A percentile compares a stretch with the other conserved stretches of the same genome.
These are phyloP conservation scores for Beauveria asiatica DNA, from an alignment of 2,329 filamentous ascomycete species.

Conservation along the genomic window DNA sequence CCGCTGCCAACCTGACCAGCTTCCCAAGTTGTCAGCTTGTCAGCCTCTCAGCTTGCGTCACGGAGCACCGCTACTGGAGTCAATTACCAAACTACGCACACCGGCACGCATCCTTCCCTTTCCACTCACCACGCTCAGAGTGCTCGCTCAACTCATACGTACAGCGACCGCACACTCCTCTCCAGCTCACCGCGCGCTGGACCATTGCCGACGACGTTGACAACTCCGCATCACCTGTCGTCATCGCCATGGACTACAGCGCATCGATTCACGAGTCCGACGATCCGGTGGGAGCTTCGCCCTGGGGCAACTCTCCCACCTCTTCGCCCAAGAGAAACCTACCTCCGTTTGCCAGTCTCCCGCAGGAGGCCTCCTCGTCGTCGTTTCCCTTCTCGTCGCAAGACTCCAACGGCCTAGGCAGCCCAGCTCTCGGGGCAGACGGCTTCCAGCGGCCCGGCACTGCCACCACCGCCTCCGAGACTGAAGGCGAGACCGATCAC, in stretches of 20 bases:
- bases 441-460: constrained; percentile 39
- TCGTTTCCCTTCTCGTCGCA: constrained; percentile 37
- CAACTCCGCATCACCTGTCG: constrained; percentile 5
- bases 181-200: neutral
- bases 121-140: neutral
- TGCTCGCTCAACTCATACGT: neutral
- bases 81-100: neutral
- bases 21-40: constrained; percentile 5
- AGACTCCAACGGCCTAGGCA: constrained; percentile 35
- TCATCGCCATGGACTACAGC: constrained; percentile 47
- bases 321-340: constrained; percentile 41
- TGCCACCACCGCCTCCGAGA: constrained; percentile 36
- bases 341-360: constrained; percentile 33
- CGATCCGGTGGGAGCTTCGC: constrained; percentile 42
- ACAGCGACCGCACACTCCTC: neutral
- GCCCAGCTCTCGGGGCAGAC: constrained; percentile 25
- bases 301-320: constrained; percentile 47
- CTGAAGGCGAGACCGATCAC: constrained; percentile 31
- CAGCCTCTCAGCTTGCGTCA: constrained; percentile 12
- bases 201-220: neutral
- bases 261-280: constrained; percentile 47
- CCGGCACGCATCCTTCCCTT: neutral
- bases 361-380: constrained; percentile 30
- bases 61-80: constrained; percentile 2
- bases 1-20: constrained; percentile 1